These are phyloP conservation scores for Schoenoplectus triqueter DNA, from an alignment of 202 grass and related monocot species.

Conservation along the genomic window DNA sequence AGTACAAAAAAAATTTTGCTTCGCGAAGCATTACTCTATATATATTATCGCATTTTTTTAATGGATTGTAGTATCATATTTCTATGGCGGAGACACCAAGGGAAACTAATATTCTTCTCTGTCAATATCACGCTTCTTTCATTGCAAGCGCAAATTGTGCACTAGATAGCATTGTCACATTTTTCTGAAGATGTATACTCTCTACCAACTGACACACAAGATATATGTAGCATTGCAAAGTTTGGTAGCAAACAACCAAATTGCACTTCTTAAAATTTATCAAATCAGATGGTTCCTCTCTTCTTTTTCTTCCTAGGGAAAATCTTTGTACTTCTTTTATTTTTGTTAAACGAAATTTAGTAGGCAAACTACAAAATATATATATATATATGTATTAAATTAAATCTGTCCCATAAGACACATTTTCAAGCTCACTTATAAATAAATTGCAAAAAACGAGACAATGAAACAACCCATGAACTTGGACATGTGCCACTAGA, in stretches of 20 bases:
- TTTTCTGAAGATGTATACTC: neutral
- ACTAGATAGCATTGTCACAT: neutral
- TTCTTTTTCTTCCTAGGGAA: neutral
- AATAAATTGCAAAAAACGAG: neutral
- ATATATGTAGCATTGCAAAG: neutral
- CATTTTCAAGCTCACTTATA: neutral
- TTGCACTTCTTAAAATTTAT: neutral
- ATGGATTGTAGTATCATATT: neutral
- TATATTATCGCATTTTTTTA: no score
- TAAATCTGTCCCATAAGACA: neutral
- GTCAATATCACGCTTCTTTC: neutral
- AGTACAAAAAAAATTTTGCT: no score
- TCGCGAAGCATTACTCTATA: no score
- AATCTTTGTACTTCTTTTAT: neutral
- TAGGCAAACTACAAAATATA: neutral
- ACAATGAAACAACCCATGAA: neutral
- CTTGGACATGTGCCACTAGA: neutral
- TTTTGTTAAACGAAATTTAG: no score
- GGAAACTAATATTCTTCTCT: neutral
- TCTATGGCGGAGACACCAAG: neutral
- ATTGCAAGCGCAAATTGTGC: neutral
- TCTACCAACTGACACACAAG: neutral
- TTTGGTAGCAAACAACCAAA: constrained; percentile 4
- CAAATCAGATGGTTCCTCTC: neutral
- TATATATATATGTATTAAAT: neutral